Conservation (phyloP, 2,329 filamentous ascomycete genomes). For the Sclerotinia borealis region DNA sequence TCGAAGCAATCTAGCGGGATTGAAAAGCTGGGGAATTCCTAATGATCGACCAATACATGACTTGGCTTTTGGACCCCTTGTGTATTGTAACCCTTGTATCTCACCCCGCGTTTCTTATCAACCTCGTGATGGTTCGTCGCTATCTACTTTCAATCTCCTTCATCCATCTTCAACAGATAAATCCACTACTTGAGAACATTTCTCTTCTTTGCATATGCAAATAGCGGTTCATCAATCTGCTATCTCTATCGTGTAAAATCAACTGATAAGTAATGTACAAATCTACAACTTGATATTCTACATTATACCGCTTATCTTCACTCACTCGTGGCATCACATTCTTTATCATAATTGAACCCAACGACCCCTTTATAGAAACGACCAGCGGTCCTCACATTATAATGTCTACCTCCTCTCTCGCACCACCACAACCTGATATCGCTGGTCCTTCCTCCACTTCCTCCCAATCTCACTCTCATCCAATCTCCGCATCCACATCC, state of each 20-base stretch:
- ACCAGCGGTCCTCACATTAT: not conserved
- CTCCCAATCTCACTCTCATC: not conserved
- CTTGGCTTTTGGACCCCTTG: not conserved
- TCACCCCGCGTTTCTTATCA: constrained; percentile 12
- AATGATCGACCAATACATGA: not conserved
- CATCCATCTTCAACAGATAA: not conserved
- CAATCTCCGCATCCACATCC: not conserved
- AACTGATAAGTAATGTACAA: not conserved
- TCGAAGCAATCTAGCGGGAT: not conserved
- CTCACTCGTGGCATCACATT: not conserved
- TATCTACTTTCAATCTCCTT: not conserved
- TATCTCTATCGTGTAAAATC: not conserved
- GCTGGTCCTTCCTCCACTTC: not conserved
- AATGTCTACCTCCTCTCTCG: constrained; percentile 8
- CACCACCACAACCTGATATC: not conserved
- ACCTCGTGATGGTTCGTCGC: not conserved
- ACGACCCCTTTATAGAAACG: not conserved
- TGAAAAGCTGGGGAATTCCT: not conserved
- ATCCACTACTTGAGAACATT: not conserved
- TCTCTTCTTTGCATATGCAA: not conserved
- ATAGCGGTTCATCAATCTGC: not conserved
- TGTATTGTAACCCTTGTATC: not conserved
- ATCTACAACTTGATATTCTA: not conserved
- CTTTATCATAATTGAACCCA: not conserved
- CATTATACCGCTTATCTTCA: not conserved